Percentiles rank a stretch among this genome's conserved stretches.
Evolutionary conservation across 1,284 basidiomycete genomes (phyloP).

Genomic region (Sphagnurus paluster): DNA sequence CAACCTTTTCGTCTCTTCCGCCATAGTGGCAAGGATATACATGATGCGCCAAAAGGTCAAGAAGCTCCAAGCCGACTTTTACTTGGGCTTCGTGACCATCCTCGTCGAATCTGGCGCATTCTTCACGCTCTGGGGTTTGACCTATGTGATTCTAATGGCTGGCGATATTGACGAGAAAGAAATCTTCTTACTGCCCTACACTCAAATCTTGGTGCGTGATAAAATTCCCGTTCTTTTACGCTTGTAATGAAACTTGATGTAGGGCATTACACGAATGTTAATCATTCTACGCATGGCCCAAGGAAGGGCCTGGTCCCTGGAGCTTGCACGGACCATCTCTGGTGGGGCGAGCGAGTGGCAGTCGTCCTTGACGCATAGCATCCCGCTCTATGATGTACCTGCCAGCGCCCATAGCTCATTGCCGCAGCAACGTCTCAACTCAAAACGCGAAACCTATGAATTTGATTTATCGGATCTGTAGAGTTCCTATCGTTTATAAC

Average conservation of each 20-base stretch:
- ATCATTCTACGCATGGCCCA: slow-evolving; percentile 37
- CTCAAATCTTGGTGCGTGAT: slow-evolving; percentile 29
- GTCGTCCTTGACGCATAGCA: slow-evolving; percentile 32
- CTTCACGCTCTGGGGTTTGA: slow-evolving; percentile 32
- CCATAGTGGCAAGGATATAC: slow-evolving; percentile 28
- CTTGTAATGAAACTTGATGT: not conserved
- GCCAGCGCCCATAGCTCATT: slow-evolving; percentile 15
- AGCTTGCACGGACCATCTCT: slow-evolving; percentile 29
- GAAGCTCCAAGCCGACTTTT: slow-evolving; percentile 32
- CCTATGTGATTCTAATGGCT: slow-evolving; percentile 26
- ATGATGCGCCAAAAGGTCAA: slow-evolving; percentile 31
- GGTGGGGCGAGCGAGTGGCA: slow-evolving; percentile 34
- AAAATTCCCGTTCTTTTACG: not conserved
- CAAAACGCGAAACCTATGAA: slow-evolving; percentile 6
- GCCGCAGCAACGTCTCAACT: slow-evolving; percentile 15
- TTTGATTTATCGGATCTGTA: too few relatives aligned
- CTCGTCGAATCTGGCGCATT: slow-evolving; percentile 38
- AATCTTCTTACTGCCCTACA: slow-evolving; percentile 32
- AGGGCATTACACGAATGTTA: slow-evolving; percentile 36
- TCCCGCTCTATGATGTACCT: slow-evolving; percentile 26
- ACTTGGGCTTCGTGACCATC: slow-evolving; percentile 31
- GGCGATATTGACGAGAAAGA: slow-evolving; percentile 23
- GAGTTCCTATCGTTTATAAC: too few relatives aligned
- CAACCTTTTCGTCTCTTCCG: slow-evolving; percentile 27
- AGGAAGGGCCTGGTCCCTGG: slow-evolving; percentile 35